A percentile compares a stretch with the other conserved stretches of the same genome.
phyloP scores from a whole-genome alignment of 257 asterid species.

The Ilex aquifolium region DNA sequence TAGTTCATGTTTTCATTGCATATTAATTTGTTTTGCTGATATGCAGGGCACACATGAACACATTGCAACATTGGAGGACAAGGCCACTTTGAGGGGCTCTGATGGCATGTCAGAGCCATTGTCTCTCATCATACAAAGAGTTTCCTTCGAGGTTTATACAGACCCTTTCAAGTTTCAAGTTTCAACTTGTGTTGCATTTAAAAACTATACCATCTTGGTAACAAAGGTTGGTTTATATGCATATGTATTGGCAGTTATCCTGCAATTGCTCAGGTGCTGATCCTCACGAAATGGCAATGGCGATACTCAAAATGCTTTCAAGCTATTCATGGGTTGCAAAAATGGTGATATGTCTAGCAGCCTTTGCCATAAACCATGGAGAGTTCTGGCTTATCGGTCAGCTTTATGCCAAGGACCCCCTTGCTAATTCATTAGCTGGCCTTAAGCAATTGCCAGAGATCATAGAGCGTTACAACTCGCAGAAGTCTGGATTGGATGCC shows the following conservation, averaged over 20 bases:
- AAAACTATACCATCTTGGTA: not conserved
- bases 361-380: slow-evolving; percentile 60
- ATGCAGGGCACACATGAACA: slow-evolving; percentile 40
- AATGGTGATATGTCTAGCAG: slow-evolving; percentile 47
- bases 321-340: slow-evolving; percentile 75
- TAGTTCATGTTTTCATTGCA: not conserved
- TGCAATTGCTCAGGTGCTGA: slow-evolving; percentile 65
- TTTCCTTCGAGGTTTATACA: slow-evolving; percentile 58
- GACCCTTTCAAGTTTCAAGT: not conserved
- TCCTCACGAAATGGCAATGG: slow-evolving; percentile 43
- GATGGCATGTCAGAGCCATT: slow-evolving; percentile 42
- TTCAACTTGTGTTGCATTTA: not conserved
- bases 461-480: slow-evolving; percentile 29
- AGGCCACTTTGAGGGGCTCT: slow-evolving; percentile 25
- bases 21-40: slow-evolving; percentile 1
- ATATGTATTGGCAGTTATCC: slow-evolving; percentile 37
- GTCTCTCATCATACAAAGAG: slow-evolving; percentile 45
- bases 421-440: slow-evolving; percentile 55
- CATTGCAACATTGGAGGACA: slow-evolving; percentile 25
- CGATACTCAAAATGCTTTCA: slow-evolving; percentile 48
- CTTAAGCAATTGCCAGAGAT: slow-evolving; percentile 59
- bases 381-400: slow-evolving; percentile 73
- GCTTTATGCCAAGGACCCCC: slow-evolving; percentile 43
- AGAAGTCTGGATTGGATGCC: slow-evolving; percentile 52
- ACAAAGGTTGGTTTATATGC: too few species aligned